These are phyloP conservation scores for Kandelia obovata DNA, from an alignment of 345 rosid species.

Conservation along the genomic window DNA sequence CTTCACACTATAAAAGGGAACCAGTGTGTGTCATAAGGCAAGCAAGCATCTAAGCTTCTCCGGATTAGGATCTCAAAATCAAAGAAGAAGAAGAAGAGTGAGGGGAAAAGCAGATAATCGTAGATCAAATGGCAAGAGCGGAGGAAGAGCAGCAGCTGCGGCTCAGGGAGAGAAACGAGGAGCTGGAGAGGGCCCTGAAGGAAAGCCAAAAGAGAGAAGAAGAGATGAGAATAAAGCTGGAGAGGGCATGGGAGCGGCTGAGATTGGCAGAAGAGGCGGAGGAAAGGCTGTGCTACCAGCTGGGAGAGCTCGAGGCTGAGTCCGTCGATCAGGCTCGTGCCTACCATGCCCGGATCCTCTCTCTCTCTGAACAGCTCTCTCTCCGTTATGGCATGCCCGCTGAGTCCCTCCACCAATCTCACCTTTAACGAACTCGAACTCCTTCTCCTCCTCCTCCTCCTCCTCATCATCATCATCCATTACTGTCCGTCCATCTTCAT, in stretches of 20 bases:
- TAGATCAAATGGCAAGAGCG: not conserved
- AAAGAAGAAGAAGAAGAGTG: constrained; percentile 2
- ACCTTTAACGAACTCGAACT: too few relatives aligned
- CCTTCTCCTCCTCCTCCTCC: not conserved
- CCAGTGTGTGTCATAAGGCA: not conserved
- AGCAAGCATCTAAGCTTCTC: not conserved
- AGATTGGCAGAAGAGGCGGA: constrained; percentile 78
- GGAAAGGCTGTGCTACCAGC: constrained; percentile 78
- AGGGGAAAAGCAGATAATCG: not conserved
- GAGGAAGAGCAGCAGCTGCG: constrained; percentile 11
- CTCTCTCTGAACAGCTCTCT: constrained; percentile 61
- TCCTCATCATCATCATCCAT: not conserved
- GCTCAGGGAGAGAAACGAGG: constrained; percentile 51
- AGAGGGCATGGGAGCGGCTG: constrained; percentile 44
- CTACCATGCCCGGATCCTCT: constrained; percentile 52
- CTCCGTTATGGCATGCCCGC: not conserved
- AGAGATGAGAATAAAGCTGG: constrained; percentile 50
- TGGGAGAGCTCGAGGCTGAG: constrained; percentile 87
- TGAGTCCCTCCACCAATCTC: constrained; percentile 15
- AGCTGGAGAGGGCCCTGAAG: constrained; percentile 51
- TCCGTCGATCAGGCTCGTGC: constrained; percentile 65
- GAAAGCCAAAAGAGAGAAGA: constrained; percentile 51
- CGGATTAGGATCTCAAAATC: not conserved
- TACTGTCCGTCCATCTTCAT: not conserved
- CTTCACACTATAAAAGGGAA: constrained; percentile 15